Conservation (phyloP, 768 basidiomycete genomes). For the Boletales sp. region DNA sequence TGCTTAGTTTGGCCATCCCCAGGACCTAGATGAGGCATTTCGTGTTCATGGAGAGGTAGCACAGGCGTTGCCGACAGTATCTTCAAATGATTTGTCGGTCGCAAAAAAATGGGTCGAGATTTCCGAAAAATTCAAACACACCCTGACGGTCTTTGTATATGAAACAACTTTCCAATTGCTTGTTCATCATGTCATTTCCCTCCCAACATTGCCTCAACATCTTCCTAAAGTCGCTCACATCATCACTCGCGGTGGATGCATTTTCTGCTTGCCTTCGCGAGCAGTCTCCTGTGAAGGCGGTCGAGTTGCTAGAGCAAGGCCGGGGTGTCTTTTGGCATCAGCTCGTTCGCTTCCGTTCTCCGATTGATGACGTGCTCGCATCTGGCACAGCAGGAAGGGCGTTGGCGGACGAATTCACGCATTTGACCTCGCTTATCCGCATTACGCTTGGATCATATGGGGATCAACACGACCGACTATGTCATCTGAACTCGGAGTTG, state of each 20-base stretch:
- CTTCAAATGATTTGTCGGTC: not conserved
- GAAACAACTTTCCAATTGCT: not conserved
- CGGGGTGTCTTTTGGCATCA: conserved; percentile 17
- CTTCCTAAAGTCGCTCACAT: not conserved
- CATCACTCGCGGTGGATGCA: conserved; percentile 8
- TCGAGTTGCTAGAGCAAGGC: conserved; percentile 29
- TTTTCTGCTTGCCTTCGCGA: conserved; percentile 11
- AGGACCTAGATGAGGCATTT: not conserved
- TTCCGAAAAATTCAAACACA: not conserved
- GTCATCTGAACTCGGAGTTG: not conserved
- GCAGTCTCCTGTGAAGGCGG: conserved; percentile 8
- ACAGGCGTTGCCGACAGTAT: not conserved
- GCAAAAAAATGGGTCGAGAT: not conserved
- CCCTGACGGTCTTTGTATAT: conserved; percentile 5
- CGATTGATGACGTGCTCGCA: not conserved
- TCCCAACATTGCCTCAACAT: not conserved
- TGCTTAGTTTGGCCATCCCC: not conserved
- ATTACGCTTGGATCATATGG: not conserved
- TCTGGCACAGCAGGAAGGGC: not conserved
- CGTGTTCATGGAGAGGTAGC: not conserved
- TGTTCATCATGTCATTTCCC: conserved; percentile 1
- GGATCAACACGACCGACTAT: not conserved
- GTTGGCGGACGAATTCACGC: not conserved
- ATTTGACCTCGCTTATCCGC: not conserved
- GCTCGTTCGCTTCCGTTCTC: conserved; percentile 8